Evolutionary conservation across 2,329 filamentous ascomycete genomes (phyloP), one percentile per base, ranked within the genome.

Genomic region (Ceratocystis huliohia): DNA sequence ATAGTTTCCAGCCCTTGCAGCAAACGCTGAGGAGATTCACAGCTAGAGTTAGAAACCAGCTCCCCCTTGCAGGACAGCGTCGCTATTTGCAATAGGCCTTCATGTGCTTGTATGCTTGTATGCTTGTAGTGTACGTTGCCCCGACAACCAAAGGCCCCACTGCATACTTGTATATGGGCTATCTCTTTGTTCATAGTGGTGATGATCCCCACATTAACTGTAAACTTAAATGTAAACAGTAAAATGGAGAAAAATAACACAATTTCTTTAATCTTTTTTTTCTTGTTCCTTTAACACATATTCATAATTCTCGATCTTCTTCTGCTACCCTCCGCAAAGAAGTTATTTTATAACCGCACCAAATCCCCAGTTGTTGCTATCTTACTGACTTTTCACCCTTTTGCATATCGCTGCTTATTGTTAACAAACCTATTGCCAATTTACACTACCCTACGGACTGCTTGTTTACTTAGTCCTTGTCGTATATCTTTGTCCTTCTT

Each of bases 231-330:
- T 28, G 28, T 59, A 59, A 59, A 59, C 28, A 59, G 28, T 30
- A 59, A 30, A 59, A 59, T n/a, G 5, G 5, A 37, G 30, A 59
- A 59, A 57, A 59, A 59, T 59, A 59, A 33, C 28, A 59, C 10
- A 59, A n/a, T 8, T n/a, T 33, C 17, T 59, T 59, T 59, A 59
- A 37, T 59, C 15, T 20, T 59, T 25, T 20, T 57, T 30, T 57
- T 57, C 17, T 10, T 57, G 15, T 10, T 41, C 37, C 37, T 41
- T 15, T 15, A 10, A 41, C 13, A 41, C 20, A 37, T 37, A 59
- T 59, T 33, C 28, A 59, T 33, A 13, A 37, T 17, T 15, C 46
- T 50, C 20, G 6, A 20, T 20, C 48, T 20, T 53, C 17, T 8
- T 20, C 17, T 22, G 37, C 4, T 53, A 1, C n/a, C 46, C 46